phyloP scores from a whole-genome alignment of 1,139 yeast genomes.

The Geotrichum europaeum region DNA sequence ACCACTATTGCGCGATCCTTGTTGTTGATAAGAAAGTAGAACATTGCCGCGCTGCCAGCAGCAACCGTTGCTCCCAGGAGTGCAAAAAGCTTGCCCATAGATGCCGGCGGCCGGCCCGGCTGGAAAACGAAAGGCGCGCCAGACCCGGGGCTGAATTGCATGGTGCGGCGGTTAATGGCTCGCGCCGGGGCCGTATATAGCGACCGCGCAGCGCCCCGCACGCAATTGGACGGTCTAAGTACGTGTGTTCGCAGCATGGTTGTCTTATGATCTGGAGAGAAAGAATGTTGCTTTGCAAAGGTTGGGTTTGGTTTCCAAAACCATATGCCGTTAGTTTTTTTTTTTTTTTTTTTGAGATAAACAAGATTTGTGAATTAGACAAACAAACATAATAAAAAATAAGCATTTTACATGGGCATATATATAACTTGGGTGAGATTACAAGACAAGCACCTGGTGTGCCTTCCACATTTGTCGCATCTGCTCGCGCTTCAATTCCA shows the following conservation, averaged over 20 bases:
- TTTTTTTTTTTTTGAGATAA: neutral
- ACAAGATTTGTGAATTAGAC: neutral
- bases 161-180: neutral
- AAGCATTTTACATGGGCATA: neutral
- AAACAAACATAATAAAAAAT: neutral
- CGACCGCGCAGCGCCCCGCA: neutral
- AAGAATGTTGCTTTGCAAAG: neutral
- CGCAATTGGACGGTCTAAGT: neutral
- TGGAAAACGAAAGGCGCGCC: neutral
- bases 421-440: neutral
- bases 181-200: neutral
- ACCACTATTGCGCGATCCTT: neutral
- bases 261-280: neutral
- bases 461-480: conserved; percentile 14
- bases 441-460: neutral
- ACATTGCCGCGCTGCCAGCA: neutral
- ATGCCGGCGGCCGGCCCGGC: neutral
- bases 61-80: neutral
- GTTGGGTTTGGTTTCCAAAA: neutral
- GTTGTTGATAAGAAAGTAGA: neutral
- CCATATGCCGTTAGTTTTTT: neutral
- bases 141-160: neutral
- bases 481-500: conserved; percentile 7
- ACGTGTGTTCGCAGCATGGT: neutral
- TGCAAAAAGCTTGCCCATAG: neutral